These are phyloP conservation scores for Nicotiana noctiflora DNA, from an alignment of 257 asterid genomes.

Conservation along the genomic window DNA sequence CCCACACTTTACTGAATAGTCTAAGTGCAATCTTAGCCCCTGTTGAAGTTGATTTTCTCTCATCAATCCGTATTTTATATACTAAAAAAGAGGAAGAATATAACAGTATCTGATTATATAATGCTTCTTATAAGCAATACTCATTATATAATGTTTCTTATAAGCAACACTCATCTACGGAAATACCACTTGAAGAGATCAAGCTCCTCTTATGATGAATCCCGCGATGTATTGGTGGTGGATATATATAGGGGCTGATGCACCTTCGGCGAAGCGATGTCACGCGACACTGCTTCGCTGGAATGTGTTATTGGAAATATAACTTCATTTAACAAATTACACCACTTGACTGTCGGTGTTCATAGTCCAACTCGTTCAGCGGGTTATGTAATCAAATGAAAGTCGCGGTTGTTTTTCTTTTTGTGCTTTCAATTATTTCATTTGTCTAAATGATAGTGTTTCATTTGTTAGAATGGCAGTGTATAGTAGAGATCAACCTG, in stretches of 20 bases:
- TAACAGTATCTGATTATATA: background rate
- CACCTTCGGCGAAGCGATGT: no score
- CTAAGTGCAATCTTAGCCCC: constrained; percentile 82
- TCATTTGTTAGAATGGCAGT: no score
- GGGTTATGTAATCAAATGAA: no score
- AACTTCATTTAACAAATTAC: no score
- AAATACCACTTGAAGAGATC: background rate
- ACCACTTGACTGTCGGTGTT: no score
- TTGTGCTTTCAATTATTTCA: no score
- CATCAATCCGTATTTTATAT: background rate
- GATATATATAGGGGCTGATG: background rate
- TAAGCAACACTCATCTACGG: background rate
- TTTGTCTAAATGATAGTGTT: no score
- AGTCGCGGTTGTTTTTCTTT: no score
- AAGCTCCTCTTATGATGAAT: background rate
- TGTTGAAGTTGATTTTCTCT: constrained; percentile 18
- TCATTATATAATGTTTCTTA: background rate
- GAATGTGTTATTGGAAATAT: no score
- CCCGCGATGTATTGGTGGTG: background rate
- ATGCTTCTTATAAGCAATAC: background rate
- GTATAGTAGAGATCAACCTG: no score
- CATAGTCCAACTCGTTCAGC: no score
- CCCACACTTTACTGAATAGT: constrained; percentile 39
- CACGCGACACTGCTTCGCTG: no score
- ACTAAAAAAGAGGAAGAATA: background rate